phyloP scores from a whole-genome alignment of 352 stramenopile genomes.

The Globisporangium emineosum region DNA sequence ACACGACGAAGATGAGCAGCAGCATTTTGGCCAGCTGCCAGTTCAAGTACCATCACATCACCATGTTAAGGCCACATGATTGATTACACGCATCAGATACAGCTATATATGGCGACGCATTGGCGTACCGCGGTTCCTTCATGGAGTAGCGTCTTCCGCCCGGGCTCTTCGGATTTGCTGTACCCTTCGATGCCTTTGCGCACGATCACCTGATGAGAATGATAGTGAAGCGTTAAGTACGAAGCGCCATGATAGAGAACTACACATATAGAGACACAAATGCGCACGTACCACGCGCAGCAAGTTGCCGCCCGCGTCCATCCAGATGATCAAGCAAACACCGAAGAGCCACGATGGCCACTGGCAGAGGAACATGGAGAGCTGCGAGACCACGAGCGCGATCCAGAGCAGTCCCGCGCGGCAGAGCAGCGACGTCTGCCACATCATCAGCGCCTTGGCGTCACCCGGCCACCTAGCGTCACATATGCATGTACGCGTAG shows the following conservation, averaged over 20 bases:
- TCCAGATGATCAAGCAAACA: conserved; percentile 72
- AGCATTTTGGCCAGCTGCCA: conserved; percentile 58
- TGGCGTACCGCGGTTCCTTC: conserved; percentile 50
- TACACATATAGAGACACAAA: not conserved
- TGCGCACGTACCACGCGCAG: conserved; percentile 37
- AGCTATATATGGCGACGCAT: not conserved
- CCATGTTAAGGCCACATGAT: not conserved
- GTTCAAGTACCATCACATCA: not conserved
- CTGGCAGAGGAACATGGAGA: conserved; percentile 59
- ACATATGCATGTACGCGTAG: not conserved
- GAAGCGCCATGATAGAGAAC: not conserved
- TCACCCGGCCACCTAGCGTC: conserved; percentile 60
- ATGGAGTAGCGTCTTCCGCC: conserved; percentile 59
- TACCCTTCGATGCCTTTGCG: conserved; percentile 61
- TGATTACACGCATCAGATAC: too few relatives aligned
- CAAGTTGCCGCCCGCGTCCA: conserved; percentile 62
- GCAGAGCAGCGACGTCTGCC: conserved; percentile 68
- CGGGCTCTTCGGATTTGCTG: conserved; percentile 53
- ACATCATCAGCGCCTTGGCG: conserved; percentile 61
- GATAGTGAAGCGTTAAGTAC: not conserved
- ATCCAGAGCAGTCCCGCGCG: conserved; percentile 69
- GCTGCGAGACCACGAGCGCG: conserved; percentile 47
- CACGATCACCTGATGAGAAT: conserved; percentile 38
- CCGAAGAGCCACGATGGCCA: conserved; percentile 73
- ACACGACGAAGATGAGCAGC: conserved; percentile 65